These are phyloP conservation scores for Colletotrichum costaricense DNA, from an alignment of 2,329 filamentous ascomycete species.

Conservation along the genomic window DNA sequence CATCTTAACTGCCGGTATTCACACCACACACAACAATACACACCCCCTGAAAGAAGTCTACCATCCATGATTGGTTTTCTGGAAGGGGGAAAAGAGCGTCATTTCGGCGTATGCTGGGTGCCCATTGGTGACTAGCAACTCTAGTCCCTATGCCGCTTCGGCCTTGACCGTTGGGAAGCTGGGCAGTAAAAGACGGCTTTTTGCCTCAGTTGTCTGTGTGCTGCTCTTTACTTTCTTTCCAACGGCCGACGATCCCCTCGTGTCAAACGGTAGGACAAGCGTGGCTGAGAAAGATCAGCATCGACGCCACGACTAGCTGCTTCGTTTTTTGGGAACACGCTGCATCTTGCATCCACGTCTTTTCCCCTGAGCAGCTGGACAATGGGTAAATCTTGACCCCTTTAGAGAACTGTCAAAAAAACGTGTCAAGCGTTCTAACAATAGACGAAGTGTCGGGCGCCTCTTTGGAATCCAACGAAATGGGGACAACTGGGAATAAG, in stretches of 20 bases:
- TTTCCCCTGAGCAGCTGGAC: background rate
- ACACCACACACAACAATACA: background rate
- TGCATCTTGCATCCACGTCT: background rate
- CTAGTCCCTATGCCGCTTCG: background rate
- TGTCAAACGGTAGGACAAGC: background rate
- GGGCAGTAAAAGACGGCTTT: background rate
- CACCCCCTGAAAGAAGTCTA: conserved; percentile 7
- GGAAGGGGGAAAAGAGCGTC: background rate
- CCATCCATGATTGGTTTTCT: conserved; percentile 11
- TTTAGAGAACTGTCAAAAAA: background rate
- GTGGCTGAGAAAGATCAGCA: conserved; percentile 10
- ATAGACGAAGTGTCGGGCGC: background rate
- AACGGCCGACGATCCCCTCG: conserved; percentile 15
- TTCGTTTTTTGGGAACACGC: background rate
- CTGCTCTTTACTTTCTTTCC: background rate
- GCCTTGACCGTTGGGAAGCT: background rate
- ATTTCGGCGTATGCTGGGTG: conserved; percentile 2
- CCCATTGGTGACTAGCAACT: background rate
- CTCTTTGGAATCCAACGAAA: background rate
- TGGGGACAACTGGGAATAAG: background rate
- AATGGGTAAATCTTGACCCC: background rate
- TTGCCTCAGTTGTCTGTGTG: background rate
- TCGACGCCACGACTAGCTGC: background rate
- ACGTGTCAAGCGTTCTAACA: background rate
- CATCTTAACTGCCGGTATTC: conserved; percentile 33